Evolutionary conservation across 2,329 filamentous ascomycete species (phyloP), one percentile per base, ranked within the genome.

Genomic region (Fusarium neocosmosporiellum): DNA sequence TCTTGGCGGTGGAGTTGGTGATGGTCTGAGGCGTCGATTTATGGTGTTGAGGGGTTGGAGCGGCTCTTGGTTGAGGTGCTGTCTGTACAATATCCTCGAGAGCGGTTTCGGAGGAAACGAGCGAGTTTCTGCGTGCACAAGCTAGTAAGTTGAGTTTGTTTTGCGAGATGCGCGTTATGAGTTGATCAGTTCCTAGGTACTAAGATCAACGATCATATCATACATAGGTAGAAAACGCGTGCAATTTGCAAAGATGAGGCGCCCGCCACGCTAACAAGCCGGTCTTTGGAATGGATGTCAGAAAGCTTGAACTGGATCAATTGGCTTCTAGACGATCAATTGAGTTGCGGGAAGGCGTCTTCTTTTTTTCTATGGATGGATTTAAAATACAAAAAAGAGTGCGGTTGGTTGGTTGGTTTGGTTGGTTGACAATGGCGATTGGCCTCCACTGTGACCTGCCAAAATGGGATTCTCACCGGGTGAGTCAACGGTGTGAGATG

Each of bases 401-500:
- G 46, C 46, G 18, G 46, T 50, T 50, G 10, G 24, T 50, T 43
- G 39, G 39, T 46, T 50, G 46, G 34, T 36, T 36, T 36, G 34
- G 46, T 50, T 50, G 46, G 27, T 50, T 50, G n/a, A 29, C 4
- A 16, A 50, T 50, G 24, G 24, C 7, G 18, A 50, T 50, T 50
- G 46, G 18, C 46, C 27, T 50, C 46, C 46, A 50, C 53, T 36
- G 41, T 27, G 39, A 69, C 70, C 67, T 73, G 68, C 65, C 70
- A 58, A 29, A 62, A 59, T 36, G 63, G 63, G 66, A 37, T 62
- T 64, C 69, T 66, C 66, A 60, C 72, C 72, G 72, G 29, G 46
- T 75, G 72, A 75, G 72, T 75, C 72, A 75, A 55, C 60, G 24
- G 33, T 14, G 10, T 33, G 48, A 34, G 33, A n/a, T 62, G 24